Evolutionary conservation across 352 stramenopile genomes (phyloP).

Genomic region (Peronospora tabacina): DNA sequence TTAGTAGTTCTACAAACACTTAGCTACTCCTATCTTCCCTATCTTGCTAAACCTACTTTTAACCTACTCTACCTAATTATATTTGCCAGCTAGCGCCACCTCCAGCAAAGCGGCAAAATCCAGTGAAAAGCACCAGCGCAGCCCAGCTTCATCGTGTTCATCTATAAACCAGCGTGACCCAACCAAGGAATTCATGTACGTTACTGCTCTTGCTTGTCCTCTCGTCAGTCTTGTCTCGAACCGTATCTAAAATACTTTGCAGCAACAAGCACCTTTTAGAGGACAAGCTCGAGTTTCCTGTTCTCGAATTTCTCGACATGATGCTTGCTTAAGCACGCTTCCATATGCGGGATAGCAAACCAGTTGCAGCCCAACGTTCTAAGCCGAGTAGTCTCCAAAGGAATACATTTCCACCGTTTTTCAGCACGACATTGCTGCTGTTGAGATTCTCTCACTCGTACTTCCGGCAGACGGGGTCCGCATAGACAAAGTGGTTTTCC

Average conservation of each 20-base stretch:
- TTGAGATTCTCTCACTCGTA: constrained; percentile 41
- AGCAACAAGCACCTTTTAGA: constrained; percentile 44
- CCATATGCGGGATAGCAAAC: not conserved
- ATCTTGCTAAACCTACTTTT: constrained; percentile 29
- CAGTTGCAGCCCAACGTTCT: not conserved
- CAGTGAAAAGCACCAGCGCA: not conserved
- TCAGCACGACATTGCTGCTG: not conserved
- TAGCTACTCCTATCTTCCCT: constrained; percentile 29
- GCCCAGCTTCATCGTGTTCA: constrained; percentile 6
- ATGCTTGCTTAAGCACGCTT: constrained; percentile 37
- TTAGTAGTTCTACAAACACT: constrained; percentile 24
- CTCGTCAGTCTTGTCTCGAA: not conserved
- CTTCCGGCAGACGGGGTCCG: constrained; percentile 80
- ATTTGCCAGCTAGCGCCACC: constrained; percentile 16
- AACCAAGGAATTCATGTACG: constrained; percentile 29
- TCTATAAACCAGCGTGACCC: constrained; percentile 7
- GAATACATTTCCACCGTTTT: constrained; percentile 1
- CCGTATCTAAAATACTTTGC: constrained; percentile 5
- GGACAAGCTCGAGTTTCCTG: constrained; percentile 36
- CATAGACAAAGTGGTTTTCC: constrained; percentile 73
- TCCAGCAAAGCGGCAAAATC: constrained; percentile 4
- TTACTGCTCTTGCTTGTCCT: constrained; percentile 1
- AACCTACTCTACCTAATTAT: constrained; percentile 36
- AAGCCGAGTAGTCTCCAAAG: not conserved
- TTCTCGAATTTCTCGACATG: constrained; percentile 60